Evolutionary conservation across 495 filamentous ascomycete species (phyloP), one percentile per base, ranked within the genome.

Genomic region (Antarctomyces pellizariae): DNA sequence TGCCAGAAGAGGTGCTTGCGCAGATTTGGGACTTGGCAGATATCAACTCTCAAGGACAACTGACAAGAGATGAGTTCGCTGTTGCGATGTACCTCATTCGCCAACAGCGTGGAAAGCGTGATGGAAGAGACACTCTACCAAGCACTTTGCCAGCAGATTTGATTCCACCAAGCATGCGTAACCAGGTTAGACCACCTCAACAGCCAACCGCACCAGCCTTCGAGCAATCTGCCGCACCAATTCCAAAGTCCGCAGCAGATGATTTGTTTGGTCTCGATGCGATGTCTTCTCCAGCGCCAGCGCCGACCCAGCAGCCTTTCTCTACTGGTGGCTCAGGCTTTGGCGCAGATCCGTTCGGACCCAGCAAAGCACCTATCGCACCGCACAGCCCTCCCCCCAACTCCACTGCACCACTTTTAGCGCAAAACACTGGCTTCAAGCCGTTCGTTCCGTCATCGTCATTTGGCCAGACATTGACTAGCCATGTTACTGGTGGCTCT

Each of bases 11-110:
- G 43, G 67, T 67, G 5, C 60, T 97, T 10, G 86, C 89, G n/a
- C 70, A 78, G 37, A 89, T 97, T 34, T 97, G 86, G 86, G 89
- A 97, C 44, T 59, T 97, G 13, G 75, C 89, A 4, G 84, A 95
- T 56, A 86, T 93, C 44, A 75, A 74, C 36, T 83, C 77, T 9
- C 75, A 83, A 29, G 86, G 86, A 6, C 71, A 70, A 31, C 55
- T 97, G 21, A 80, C 57, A 18, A 60, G 63, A 30, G 86, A 97
- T 45, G 83, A 89, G 41, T 97, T 97, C 42, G 84, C 86, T 0
- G 82, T 97, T 26, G 86, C 89, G 25, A 95, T 97, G 86, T 83
- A 90, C 43, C 59, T 97, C 18, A 91, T 97, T 36, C 64, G 78
- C 31, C 70, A 86, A 43, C 82, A 92, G 46, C 64, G 80, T 13